These are phyloP conservation scores for Sarocladiaceae sp. DNA, from an alignment of 2,329 filamentous ascomycete species.

Conservation along the genomic window DNA sequence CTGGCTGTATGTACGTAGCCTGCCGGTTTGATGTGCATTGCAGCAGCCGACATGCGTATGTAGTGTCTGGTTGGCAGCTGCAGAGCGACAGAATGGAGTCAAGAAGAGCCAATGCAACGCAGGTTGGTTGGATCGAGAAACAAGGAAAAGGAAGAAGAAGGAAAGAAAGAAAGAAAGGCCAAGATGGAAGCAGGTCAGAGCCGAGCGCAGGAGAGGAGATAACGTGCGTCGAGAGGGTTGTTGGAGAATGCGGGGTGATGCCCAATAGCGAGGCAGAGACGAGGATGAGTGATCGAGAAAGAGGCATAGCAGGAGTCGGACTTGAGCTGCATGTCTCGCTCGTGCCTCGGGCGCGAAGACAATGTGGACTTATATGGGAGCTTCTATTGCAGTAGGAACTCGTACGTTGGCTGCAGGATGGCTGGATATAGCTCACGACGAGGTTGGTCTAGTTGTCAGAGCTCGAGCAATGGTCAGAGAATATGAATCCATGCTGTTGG, in stretches of 20 bases:
- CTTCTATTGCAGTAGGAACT: constrained; percentile 8
- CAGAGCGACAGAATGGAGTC: not conserved
- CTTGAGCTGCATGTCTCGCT: constrained; percentile 8
- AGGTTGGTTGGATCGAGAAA: not conserved
- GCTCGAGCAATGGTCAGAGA: too few relatives aligned
- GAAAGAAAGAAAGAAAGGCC: not conserved
- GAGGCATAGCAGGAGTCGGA: not conserved
- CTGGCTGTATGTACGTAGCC: too few relatives aligned
- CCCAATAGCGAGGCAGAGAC: too few relatives aligned
- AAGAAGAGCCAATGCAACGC: too few relatives aligned
- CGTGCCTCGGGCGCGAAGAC: constrained; percentile 3
- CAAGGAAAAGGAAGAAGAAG: not conserved
- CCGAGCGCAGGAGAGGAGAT: too few relatives aligned
- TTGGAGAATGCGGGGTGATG: constrained; percentile 1
- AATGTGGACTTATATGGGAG: not conserved
- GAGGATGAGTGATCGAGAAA: not conserved
- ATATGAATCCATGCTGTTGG: too few relatives aligned
- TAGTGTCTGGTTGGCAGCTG: constrained; percentile 9
- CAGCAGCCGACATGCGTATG: too few relatives aligned
- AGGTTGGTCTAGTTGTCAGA: too few relatives aligned
- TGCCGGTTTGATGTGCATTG: too few relatives aligned
- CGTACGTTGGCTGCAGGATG: too few relatives aligned
- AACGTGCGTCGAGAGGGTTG: too few relatives aligned
- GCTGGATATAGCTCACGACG: too few relatives aligned
- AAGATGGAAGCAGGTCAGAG: not conserved